phyloP scores from a whole-genome alignment of 768 basidiomycete genomes.

The Lentinus brumalis region DNA sequence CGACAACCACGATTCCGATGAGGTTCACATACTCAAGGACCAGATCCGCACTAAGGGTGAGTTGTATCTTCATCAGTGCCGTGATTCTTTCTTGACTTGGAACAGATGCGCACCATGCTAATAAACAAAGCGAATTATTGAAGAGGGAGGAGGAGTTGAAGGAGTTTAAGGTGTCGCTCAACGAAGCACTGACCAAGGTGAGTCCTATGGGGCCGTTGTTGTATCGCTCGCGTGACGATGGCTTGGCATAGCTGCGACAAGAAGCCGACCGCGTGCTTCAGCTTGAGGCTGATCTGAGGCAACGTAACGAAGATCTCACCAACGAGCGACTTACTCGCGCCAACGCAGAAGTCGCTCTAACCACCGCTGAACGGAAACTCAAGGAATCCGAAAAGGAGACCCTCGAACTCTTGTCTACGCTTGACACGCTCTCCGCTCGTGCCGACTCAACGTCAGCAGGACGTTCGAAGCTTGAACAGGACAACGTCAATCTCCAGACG shows the following conservation, averaged over 20 bases:
- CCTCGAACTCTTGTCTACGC: constrained; percentile 55
- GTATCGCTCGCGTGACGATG: constrained; percentile 7
- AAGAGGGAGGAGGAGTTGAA: constrained; percentile 41
- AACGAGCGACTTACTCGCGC: constrained; percentile 53
- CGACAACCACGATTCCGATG: constrained; percentile 42
- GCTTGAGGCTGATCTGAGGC: constrained; percentile 53
- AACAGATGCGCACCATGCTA: constrained; percentile 40
- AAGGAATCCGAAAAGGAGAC: constrained; percentile 51
- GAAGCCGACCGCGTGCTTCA: constrained; percentile 59
- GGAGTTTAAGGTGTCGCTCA: constrained; percentile 34
- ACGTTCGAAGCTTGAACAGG: constrained; percentile 51
- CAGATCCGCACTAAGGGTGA: constrained; percentile 39
- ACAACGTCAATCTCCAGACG: constrained; percentile 57
- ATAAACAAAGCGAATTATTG: constrained; percentile 35
- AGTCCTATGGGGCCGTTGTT: neutral
- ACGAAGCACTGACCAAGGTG: constrained; percentile 43
- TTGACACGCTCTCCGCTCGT: constrained; percentile 56
- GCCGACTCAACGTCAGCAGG: constrained; percentile 48
- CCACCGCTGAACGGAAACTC: constrained; percentile 49
- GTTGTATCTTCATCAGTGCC: neutral
- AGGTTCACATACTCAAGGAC: constrained; percentile 39
- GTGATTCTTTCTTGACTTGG: neutral
- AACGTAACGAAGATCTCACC: constrained; percentile 56
- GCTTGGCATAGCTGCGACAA: constrained; percentile 46
- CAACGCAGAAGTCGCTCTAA: constrained; percentile 54